A percentile compares a stretch with the other conserved stretches of the same genome.
phyloP scores from a whole-genome alignment of 345 rosid genomes.

The Salix dunnii region DNA sequence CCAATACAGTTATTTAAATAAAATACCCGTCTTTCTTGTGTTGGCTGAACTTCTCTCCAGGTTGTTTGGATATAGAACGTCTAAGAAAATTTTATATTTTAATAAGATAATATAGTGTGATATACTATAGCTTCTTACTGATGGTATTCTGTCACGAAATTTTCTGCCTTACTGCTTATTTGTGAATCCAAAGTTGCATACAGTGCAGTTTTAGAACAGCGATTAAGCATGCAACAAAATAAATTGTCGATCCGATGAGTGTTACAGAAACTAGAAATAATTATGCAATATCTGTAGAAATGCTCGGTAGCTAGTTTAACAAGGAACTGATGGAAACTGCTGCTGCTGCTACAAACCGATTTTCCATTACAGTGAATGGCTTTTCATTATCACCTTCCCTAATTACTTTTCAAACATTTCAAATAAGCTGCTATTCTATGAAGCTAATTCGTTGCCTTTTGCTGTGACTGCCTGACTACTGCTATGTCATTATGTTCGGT shows the following conservation, averaged over 20 bases:
- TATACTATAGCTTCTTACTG: background rate
- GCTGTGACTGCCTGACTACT: no score
- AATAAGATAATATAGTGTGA: background rate
- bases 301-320: no score
- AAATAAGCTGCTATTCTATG: no score
- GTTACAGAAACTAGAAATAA: background rate
- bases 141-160: no score
- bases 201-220: background rate
- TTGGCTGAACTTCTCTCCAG: background rate
- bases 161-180: background rate
- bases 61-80: background rate
- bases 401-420: no score
- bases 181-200: background rate
- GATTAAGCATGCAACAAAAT: background rate
- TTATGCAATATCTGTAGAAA: no score
- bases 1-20: background rate
- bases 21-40: background rate
- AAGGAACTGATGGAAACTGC: no score
- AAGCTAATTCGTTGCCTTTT: no score
- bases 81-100: background rate
- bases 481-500: no score
- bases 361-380: no score
- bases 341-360: no score
- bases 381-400: no score
- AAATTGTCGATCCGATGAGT: background rate